phyloP scores from a whole-genome alignment of 2,329 filamentous ascomycete genomes.

The Neurospora sp. region DNA sequence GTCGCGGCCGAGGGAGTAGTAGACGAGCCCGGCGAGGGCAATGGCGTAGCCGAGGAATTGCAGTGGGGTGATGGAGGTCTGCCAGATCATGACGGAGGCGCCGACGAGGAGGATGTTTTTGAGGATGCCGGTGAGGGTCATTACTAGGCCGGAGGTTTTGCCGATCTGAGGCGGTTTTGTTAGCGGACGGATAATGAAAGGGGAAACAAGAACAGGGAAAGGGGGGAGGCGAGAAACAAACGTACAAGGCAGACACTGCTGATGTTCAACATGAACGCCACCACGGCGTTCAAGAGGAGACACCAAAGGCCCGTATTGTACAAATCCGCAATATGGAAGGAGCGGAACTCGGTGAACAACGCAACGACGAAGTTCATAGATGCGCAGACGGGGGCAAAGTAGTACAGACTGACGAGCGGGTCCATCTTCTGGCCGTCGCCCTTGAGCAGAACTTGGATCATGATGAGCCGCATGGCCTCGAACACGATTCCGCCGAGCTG shows the following conservation, averaged over 20 bases:
- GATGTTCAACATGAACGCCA: slow-evolving; percentile 74
- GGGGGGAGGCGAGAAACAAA: slow-evolving; percentile 10
- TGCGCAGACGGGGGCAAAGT: slow-evolving; percentile 78
- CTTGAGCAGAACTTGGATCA: slow-evolving; percentile 76
- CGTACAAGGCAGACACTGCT: slow-evolving; percentile 78
- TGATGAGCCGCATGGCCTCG: slow-evolving; percentile 71
- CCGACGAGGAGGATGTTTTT: slow-evolving; percentile 79
- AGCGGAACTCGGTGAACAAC: slow-evolving; percentile 56
- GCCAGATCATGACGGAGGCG: slow-evolving; percentile 68
- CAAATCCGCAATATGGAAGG: slow-evolving; percentile 56
- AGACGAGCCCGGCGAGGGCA: slow-evolving; percentile 43
- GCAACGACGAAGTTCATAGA: slow-evolving; percentile 68
- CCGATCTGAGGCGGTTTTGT: slow-evolving; percentile 52
- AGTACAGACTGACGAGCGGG: slow-evolving; percentile 78
- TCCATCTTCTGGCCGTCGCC: slow-evolving; percentile 76
- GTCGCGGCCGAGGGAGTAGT: slow-evolving; percentile 37
- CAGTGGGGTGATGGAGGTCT: slow-evolving; percentile 56
- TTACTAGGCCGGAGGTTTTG: slow-evolving; percentile 76
- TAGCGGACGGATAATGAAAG: neutral
- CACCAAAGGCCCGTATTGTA: slow-evolving; percentile 53
- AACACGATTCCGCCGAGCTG: slow-evolving; percentile 69
- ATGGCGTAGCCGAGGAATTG: slow-evolving; percentile 72
- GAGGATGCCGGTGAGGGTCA: slow-evolving; percentile 76
- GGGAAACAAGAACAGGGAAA: neutral
- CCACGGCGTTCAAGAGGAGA: slow-evolving; percentile 57